Conservation (phyloP, 768 basidiomycete species). For the Fistulinella prunicolor region DNA sequence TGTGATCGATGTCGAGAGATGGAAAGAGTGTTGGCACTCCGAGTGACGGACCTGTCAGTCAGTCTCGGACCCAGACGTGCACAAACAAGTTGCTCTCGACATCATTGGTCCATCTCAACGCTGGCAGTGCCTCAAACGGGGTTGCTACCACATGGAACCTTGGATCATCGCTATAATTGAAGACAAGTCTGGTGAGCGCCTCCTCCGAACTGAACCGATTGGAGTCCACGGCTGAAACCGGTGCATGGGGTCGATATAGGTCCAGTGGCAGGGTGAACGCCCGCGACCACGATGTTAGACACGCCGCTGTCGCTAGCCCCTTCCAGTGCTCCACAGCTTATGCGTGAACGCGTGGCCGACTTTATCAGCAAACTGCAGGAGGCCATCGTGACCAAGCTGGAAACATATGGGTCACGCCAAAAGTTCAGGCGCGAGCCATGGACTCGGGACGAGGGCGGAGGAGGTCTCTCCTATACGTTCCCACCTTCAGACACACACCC, state of each 20-base stretch:
- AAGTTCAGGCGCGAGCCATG: constrained; percentile 18
- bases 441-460: constrained; percentile 18
- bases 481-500: constrained; percentile 1
- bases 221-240: too few relatives aligned
- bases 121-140: too few relatives aligned
- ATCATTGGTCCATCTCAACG: too few relatives aligned
- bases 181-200: neutral
- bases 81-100: too few relatives aligned
- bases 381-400: constrained; percentile 21
- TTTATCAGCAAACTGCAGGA: constrained; percentile 19
- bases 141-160: too few relatives aligned
- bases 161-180: neutral
- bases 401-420: constrained; percentile 7
- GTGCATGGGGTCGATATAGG: too few relatives aligned
- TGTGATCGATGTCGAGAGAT: neutral
- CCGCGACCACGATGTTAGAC: neutral
- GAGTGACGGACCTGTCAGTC: too few relatives aligned
- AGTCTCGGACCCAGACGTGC: neutral
- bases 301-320: neutral
- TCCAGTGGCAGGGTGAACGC: too few relatives aligned
- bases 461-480: constrained; percentile 19
- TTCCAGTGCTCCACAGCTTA: neutral
- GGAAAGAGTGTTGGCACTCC: too few relatives aligned
- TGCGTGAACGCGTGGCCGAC: constrained; percentile 14
- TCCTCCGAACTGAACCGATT: constrained; percentile 2